Evolutionary conservation across 768 basidiomycete species (phyloP), one percentile per base, ranked within the genome.

Genomic region (Collybia sordida): DNA sequence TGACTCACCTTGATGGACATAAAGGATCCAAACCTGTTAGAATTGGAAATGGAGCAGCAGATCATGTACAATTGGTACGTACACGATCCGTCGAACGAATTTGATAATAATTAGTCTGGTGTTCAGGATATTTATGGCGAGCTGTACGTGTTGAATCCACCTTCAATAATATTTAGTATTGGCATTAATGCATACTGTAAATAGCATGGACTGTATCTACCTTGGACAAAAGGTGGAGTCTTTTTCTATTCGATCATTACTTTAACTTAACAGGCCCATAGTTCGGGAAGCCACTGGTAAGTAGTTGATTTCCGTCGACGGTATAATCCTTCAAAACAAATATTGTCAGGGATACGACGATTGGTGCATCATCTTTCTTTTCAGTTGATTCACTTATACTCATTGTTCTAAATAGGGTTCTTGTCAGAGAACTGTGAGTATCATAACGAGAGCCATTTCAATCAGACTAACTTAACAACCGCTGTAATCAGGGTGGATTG

Each of bases 1-100:
- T 99, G 4, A 68, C 67, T 14, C 96, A 98, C 64, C 75, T 98
- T 4, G 92, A 93, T 56, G 96, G 90, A 5, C 88, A 92, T 61
- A 90, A 90, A 61, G 88, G 86, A 5, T 90, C 88, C 5, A 86
- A 81, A 53, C 91, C 91, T 19, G 90, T 93, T 24, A 78, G 90
- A 9, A 93, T 99, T 50, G 96, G 96, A 4, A 99, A 99, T 64
- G 96, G 96, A 3, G 96, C 96, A 0, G 93, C 93, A 3, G 87
- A 94, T 64, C 95, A 98, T 64, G 65, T 97, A 8, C 95, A 98
- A 61, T 70, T 95, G 59, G 92, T 91, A 51, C 35, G 71, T 59
- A n/a, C 42, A 28, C 2, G 55, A 4, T 14, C 3, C 31, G 9
- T 31, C 3, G 6, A 14, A 6, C 14, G 3, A 11, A 11, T 31